Base-by-base conservation (phyloP, 768 basidiomycete genomes). In the Sarcomyxa edulis region DNA sequence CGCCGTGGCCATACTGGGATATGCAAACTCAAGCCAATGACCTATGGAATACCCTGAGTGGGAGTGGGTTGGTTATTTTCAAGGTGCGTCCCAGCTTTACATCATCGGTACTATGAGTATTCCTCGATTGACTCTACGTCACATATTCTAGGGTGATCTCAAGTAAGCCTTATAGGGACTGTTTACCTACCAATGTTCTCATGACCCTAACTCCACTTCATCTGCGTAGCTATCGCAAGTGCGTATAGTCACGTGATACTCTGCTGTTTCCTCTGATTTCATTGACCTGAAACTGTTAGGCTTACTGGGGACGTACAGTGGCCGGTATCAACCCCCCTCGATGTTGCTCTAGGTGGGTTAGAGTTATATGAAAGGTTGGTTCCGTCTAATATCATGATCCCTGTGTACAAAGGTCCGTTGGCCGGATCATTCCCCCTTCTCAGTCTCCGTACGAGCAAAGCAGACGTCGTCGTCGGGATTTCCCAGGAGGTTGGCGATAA, bases 381-480 rank as follows among this genome's bases (percentile, higher is more conserved):
- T 5, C 16, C 21, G 9, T 5, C 18, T 32, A 30, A 39, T 2
- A n/a, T 48, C 38, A 31, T 45, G 42, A 39, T 37, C 25, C 42
- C 30, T 29, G 35, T 19, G 27, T 37, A 14, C 20, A 36, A 48
- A 82, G 89, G 92, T 4, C 86, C 88, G 2, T 60, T 97, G 7
- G 76, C 78, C 0, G 85, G 87, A 1, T 65, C 80, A 7, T 87
- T 95, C 62, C 84, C 86, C 0, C 54, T 96, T 6, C 62, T 97
- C 18, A 90, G 88, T 52, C 62, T 97, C 42, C 74, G 95, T 12
- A 98, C 95, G 1, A 90, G 85, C 68, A 99, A 99, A 59, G 95
- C 95, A 0, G 93, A 97, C 53, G 92, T 96, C 2, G 85, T 82
- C 5, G 90, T 89, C 18, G 95, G 91, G 0, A 69, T 99, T 3